Evolutionary conservation across 495 filamentous ascomycete species (phyloP).

Genomic region (Xylaria grammica): DNA sequence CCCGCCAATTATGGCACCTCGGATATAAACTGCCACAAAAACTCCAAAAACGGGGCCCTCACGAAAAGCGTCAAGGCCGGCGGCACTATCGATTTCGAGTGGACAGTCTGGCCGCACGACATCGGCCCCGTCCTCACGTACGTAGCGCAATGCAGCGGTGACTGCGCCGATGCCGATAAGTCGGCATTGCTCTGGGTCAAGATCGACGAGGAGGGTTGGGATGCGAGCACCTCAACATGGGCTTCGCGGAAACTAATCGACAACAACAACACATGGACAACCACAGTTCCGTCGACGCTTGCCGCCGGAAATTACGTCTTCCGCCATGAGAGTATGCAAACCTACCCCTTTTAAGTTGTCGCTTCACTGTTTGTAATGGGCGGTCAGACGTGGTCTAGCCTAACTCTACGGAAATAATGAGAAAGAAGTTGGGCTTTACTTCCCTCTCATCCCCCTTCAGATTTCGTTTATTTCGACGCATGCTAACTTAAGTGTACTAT

Average conservation of each 20-base stretch:
- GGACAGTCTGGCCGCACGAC: slow-evolving; percentile 34
- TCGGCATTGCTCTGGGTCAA: slow-evolving; percentile 48
- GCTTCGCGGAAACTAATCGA: slow-evolving; percentile 39
- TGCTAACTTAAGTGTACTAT: not conserved
- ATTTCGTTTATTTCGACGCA: not conserved
- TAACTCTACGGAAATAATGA: no score
- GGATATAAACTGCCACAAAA: slow-evolving; percentile 45
- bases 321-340: slow-evolving; percentile 67
- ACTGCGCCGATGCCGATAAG: slow-evolving; percentile 41
- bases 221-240: slow-evolving; percentile 36
- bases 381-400: not conserved
- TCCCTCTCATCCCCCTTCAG: not conserved
- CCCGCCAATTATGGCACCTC: slow-evolving; percentile 35
- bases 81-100: slow-evolving; percentile 35
- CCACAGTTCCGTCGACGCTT: slow-evolving; percentile 64
- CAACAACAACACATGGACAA: slow-evolving; percentile 65
- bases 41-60: slow-evolving; percentile 39
- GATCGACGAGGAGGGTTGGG: slow-evolving; percentile 43
- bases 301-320: slow-evolving; percentile 68
- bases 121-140: slow-evolving; percentile 42
- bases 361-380: not conserved
- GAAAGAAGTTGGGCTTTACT: not conserved
- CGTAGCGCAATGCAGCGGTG: slow-evolving; percentile 40
- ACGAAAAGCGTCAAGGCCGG: slow-evolving; percentile 38
- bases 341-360: not conserved